Evolutionary conservation across 2,329 filamentous ascomycete species (phyloP), one percentile per base, ranked within the genome.

Genomic region (Pseudopithomyces chartarum): DNA sequence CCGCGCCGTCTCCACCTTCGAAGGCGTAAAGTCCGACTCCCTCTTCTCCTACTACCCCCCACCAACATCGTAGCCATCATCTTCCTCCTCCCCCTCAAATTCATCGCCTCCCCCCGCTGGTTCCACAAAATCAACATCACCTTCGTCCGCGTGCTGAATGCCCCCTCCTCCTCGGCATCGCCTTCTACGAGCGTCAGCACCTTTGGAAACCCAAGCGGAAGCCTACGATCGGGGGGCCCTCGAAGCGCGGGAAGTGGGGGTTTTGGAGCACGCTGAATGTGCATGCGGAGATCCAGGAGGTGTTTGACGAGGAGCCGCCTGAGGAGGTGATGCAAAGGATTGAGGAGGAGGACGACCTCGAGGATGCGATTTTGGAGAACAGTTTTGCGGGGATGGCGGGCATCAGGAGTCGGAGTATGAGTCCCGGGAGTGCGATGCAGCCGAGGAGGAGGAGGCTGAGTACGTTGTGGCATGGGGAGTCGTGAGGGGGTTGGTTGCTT

Each of bases 41-140:
- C 86, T 95, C 32, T 94, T 94, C 70, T 88, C 90, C 15, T 94
- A 93, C 69, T 87, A 89, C 42, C 90, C 91, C 91, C 91, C 0
- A 92, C 95, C 77, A 96, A 96, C 69, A 85, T 96, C 57, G 76
- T 93, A 19, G 91, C 91, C 20, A 81, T 95, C 26, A 78, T 91
- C 57, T 71, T 92, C 26, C 81, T 95, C 15, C 81, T 94, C 1
- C 91, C 91, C 0, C 82, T 95, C 58, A 92, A 92, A 66, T 90
- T 90, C 66, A 65, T 90, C n/a, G 81, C 92, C 34, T 87, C 86
- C n/a, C 86, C 90, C 0, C 87, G 91, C 43, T 94, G 90, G 90
- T 95, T 95, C 71, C 91, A 96, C 80, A 95, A 94, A 76, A 90
- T 94, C 67, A 92, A 96, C 70, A 90, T 96, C 55, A 85, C 87